Percentiles rank a stretch among this genome's conserved stretches.
phyloP scores from a whole-genome alignment of 345 rosid genomes.

The Salix viminalis region DNA sequence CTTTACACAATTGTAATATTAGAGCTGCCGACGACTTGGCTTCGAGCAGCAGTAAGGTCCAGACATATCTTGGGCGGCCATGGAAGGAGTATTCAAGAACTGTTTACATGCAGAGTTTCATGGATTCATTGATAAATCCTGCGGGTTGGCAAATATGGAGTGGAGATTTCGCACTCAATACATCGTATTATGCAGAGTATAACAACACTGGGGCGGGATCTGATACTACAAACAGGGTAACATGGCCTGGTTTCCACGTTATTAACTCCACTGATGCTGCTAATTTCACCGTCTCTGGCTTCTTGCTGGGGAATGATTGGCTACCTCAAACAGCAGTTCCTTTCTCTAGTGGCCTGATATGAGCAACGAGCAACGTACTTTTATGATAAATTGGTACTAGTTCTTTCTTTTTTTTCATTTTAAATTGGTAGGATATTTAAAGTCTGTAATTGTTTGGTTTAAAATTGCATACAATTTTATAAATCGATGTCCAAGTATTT shows the following conservation, averaged over 20 bases:
- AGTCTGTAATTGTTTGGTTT: no score
- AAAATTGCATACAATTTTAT: no score
- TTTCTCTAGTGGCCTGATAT: slow-evolving; percentile 30
- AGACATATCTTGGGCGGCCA: slow-evolving; percentile 74
- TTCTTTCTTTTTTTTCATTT: not conserved
- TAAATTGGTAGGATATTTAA: no score
- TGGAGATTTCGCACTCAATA: slow-evolving; percentile 58
- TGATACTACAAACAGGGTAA: slow-evolving; percentile 46
- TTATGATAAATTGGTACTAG: not conserved
- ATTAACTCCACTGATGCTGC: slow-evolving; percentile 59
- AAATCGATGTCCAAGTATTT: no score
- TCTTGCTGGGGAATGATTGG: slow-evolving; percentile 68
- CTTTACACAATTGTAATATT: slow-evolving; percentile 60
- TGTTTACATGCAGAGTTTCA: slow-evolving; percentile 48
- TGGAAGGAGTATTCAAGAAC: slow-evolving; percentile 88
- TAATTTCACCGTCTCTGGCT: slow-evolving; percentile 59
- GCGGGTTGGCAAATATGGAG: slow-evolving; percentile 76
- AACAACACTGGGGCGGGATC: slow-evolving; percentile 69
- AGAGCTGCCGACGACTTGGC: slow-evolving; percentile 61
- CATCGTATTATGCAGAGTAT: slow-evolving; percentile 70
- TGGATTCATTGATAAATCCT: slow-evolving; percentile 51
- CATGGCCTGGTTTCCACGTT: slow-evolving; percentile 63
- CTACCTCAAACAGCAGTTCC: slow-evolving; percentile 65
- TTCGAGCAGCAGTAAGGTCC: slow-evolving; percentile 34
- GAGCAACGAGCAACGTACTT: not conserved